phyloP scores from a whole-genome alignment of 371 early-diverging fungal genomes.

The Gilbertella persicaria region DNA sequence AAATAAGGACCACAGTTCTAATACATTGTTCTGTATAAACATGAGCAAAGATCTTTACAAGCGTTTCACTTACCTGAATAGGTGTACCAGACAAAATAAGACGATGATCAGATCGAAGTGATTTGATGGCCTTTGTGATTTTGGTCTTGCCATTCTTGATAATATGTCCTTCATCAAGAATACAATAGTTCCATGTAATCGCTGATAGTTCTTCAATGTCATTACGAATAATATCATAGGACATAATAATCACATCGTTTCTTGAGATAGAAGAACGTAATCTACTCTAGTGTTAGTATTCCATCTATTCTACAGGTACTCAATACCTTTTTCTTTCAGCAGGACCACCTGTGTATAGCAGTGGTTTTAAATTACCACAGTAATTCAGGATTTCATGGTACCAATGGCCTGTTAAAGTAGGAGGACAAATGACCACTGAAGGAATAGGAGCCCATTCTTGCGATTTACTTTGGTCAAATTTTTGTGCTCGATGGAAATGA shows the following conservation, averaged over 20 bases:
- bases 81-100: constrained; percentile 99
- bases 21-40: constrained; percentile 88
- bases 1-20: constrained; percentile 98
- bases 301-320: no score
- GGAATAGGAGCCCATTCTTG: constrained; percentile 74
- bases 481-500: constrained; percentile 69
- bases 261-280: constrained; percentile 46
- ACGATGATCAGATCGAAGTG: constrained; percentile 82
- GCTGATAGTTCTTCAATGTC: constrained; percentile 83
- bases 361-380: constrained; percentile 74
- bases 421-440: constrained; percentile 97
- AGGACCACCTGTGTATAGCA: constrained; percentile 85
- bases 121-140: constrained; percentile 88
- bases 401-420: constrained; percentile 98
- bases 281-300: constrained; percentile 10
- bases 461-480: constrained; percentile 61
- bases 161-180: constrained; percentile 99
- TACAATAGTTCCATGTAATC: constrained; percentile 92
- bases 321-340: constrained; percentile 77
- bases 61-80: constrained; percentile 67
- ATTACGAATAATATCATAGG: constrained; percentile 96
- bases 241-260: constrained; percentile 88
- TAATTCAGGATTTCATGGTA: constrained; percentile 90
- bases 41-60: neutral
- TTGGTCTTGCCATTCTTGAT: constrained; percentile 97